Evolutionary conservation across 768 basidiomycete genomes (phyloP).

Genomic region (Amanita phalloides): DNA sequence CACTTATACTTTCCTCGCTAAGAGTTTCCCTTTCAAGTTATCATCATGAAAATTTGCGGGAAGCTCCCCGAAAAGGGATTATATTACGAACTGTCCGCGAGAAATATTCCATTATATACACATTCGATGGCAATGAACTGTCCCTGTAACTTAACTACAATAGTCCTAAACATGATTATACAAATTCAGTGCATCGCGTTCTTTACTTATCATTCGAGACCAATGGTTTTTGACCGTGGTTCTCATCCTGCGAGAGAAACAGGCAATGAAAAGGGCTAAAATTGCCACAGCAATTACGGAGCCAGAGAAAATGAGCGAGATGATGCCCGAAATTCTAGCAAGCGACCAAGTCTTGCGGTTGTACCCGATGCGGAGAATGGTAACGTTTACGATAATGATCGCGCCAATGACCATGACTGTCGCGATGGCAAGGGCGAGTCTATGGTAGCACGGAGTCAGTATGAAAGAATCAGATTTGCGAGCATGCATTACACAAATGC

Average conservation of each 20-base stretch:
- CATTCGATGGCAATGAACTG: too few relatives aligned
- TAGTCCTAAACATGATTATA: not conserved
- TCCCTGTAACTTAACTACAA: not conserved
- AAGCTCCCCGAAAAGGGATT: too few relatives aligned
- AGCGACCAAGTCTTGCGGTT: not conserved
- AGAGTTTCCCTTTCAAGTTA: too few relatives aligned
- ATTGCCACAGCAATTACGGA: not conserved
- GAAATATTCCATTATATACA: too few relatives aligned
- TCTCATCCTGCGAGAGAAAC: not conserved
- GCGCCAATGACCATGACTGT: slow-evolving; percentile 10
- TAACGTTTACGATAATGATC: slow-evolving; percentile 12
- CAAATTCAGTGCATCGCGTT: not conserved
- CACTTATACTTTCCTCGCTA: too few relatives aligned
- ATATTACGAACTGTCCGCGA: too few relatives aligned
- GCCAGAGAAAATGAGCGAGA: not conserved
- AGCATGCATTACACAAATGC: slow-evolving; percentile 6
- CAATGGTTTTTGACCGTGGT: not conserved
- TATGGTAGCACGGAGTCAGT: not conserved
- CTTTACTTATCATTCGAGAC: not conserved
- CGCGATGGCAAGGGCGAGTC: slow-evolving; percentile 9
- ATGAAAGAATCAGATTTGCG: not conserved
- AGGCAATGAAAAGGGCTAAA: not conserved
- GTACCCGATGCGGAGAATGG: slow-evolving; percentile 10
- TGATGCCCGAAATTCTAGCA: not conserved
- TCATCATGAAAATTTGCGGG: too few relatives aligned